Base-by-base conservation (phyloP, 2,329 filamentous ascomycete species). In the Colletotrichum tabaci region DNA sequence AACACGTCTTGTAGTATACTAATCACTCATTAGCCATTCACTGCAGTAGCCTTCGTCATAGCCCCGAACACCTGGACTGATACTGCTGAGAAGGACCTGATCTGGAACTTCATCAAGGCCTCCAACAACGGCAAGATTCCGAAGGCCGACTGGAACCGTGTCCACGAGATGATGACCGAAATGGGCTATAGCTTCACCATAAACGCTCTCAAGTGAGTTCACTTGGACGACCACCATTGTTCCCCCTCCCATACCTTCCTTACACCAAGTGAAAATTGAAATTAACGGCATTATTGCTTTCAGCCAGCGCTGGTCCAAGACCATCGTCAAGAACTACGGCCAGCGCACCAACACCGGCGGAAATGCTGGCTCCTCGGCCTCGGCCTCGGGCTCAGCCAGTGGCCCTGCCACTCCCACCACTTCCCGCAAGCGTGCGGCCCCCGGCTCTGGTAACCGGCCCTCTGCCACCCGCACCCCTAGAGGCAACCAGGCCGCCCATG, bases 261-360 rank as follows among this genome's bases (percentile, higher is more conserved):
- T 21, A 3, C 15, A 8, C n/a, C n/a, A 5, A 38, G 13, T 8
- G 12, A 42, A 15, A 23, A 7, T 21, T 40, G 53, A 57, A n/a
- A 42, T 35, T 57, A 42, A 57, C n/a, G 23, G 12, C 12, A 13
- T 6, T 15, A 26, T 42, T 2, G 3, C 40, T n/a, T 42, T 16
- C 52, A 84, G 82, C 2, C 82, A 84, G 74, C 82, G 82, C 57
- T 84, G 81, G 74, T 78, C 77, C 74, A 84, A 84, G 74, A 72
- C 74, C 23, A 80, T 84, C 73, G 74, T 83, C 72, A 80, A 77
- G 47, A 76, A 81, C 8, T 82, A 81, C 75, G 80, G 78, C 49
- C 62, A 61, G 21, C 80, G 80, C 15, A 75, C 77, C 63, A 5
- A 44, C 2, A n/a, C n/a, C n/a, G 35, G 38, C 13, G 49, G 42